These are phyloP conservation scores for Pseudogymnoascus sp. DNA, from an alignment of 2,329 filamentous ascomycete species.

Conservation along the genomic window DNA sequence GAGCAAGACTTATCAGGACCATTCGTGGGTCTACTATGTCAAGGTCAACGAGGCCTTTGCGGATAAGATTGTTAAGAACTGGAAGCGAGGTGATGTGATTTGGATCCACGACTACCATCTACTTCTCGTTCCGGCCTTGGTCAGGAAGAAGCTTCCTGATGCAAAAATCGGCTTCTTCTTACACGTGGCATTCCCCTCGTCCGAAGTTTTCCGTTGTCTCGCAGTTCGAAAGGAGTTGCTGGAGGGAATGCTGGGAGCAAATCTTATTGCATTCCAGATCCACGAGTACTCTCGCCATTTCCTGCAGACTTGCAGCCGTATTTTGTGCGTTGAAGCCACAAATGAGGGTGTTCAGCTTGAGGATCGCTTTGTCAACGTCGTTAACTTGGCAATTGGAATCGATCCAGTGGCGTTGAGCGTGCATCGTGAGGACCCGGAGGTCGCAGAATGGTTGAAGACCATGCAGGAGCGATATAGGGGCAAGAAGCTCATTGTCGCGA, in stretches of 20 bases:
- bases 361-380: conserved; percentile 86
- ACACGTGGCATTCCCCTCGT: conserved; percentile 91
- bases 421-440: conserved; percentile 63
- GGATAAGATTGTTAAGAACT: conserved; percentile 80
- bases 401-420: conserved; percentile 68
- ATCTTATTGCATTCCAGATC: conserved; percentile 89
- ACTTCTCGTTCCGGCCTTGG: conserved; percentile 78
- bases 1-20: conserved; percentile 95
- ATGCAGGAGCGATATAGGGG: conserved; percentile 78
- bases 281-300: conserved; percentile 91
- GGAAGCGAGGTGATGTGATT: conserved; percentile 86
- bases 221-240: conserved; percentile 80
- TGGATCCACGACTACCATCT: conserved; percentile 97
- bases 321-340: conserved; percentile 84
- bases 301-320: conserved; percentile 85
- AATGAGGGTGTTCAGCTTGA: conserved; percentile 83
- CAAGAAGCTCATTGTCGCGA: conserved; percentile 84
- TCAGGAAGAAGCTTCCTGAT: conserved; percentile 82
- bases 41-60: conserved; percentile 90
- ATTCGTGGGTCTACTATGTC: conserved; percentile 93
- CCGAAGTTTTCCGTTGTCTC: conserved; percentile 89
- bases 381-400: conserved; percentile 81
- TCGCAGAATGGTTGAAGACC: conserved; percentile 68
- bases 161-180: conserved; percentile 95
- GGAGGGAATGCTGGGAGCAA: conserved; percentile 87